These are phyloP conservation scores for Camellia oleifera DNA, from an alignment of 179 eudicot genomes.

Conservation along the genomic window DNA sequence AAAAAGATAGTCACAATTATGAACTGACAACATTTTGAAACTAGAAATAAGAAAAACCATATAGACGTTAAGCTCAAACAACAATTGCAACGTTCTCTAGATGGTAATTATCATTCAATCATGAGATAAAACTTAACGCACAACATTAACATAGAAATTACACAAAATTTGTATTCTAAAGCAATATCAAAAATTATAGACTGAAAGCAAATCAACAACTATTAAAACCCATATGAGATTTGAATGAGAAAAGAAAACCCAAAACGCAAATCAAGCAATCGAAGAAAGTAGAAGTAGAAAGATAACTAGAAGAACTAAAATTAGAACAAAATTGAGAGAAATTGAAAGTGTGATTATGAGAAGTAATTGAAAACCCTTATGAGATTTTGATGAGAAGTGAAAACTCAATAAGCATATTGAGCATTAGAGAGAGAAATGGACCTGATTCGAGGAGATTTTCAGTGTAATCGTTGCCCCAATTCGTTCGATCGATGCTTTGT, in stretches of 20 bases:
- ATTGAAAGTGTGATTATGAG: background rate
- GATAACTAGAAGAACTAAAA: conserved; percentile 4
- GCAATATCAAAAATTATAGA: background rate
- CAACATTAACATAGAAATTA: background rate
- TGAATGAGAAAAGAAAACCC: conserved; percentile 9
- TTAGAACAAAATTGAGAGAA: background rate
- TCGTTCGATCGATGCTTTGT: conserved; percentile 12
- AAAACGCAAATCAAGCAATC: conserved; percentile 6
- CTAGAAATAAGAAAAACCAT: background rate
- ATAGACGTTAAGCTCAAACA: conserved; percentile 4
- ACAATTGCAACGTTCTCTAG: background rate
- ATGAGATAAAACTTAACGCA: background rate
- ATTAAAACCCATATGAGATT: conserved; percentile 1
- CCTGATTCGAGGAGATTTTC: conserved; percentile 8
- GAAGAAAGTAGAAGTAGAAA: background rate
- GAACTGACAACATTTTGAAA: background rate
- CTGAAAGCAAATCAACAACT: background rate
- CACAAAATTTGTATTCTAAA: background rate
- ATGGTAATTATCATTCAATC: background rate
- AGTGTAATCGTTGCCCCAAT: background rate
- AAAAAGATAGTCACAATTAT: background rate
- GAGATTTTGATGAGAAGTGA: background rate
- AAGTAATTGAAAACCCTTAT: conserved; percentile 3
- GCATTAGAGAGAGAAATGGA: background rate
- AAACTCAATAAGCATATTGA: background rate